Evolutionary conservation across 164 flowering plant species (phyloP).

Genomic region (Chloranthus sessilifolius): DNA sequence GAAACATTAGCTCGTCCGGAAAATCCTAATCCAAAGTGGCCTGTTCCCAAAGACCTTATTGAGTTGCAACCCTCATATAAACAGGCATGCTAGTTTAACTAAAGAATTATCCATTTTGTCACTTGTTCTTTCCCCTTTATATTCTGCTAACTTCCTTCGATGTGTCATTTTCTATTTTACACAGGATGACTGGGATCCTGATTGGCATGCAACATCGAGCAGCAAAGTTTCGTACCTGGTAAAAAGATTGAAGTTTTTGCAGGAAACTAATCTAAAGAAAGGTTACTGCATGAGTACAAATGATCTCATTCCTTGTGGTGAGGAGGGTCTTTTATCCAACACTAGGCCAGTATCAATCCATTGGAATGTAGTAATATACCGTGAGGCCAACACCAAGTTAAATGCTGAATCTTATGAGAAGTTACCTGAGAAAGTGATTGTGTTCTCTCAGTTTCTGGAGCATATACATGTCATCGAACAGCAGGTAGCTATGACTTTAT

Average conservation of each 20-base stretch:
- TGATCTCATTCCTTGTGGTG: constrained; percentile 6
- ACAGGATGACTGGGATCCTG: constrained; percentile 97
- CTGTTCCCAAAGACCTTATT: constrained; percentile 97
- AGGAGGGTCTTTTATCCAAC: constrained; percentile 19
- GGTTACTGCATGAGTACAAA: constrained; percentile 17
- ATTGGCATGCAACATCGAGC: constrained; percentile 98
- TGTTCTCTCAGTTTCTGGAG: constrained; percentile 98
- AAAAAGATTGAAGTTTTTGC: constrained; percentile 51
- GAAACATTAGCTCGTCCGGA: constrained; percentile 82
- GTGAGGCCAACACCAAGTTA: constrained; percentile 10
- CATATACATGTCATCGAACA: constrained; percentile 93
- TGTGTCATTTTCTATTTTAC: constrained; percentile 5
- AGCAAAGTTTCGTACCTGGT: constrained; percentile 89
- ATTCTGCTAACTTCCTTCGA: neutral
- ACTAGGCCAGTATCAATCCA: constrained; percentile 6
- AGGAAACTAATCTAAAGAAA: constrained; percentile 34
- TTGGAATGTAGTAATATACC: constrained; percentile 13
- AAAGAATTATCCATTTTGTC: too few species aligned
- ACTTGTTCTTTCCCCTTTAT: neutral
- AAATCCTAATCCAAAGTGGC: constrained; percentile 98
- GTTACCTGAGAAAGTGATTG: constrained; percentile 65
- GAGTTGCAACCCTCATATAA: constrained; percentile 98
- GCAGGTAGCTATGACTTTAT: constrained; percentile 49
- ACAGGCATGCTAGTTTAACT: constrained; percentile 75
- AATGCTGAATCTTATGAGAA: constrained; percentile 13